Conservation (phyloP, 2,329 filamentous ascomycete species). For the Zasmidium citrigriseum region DNA sequence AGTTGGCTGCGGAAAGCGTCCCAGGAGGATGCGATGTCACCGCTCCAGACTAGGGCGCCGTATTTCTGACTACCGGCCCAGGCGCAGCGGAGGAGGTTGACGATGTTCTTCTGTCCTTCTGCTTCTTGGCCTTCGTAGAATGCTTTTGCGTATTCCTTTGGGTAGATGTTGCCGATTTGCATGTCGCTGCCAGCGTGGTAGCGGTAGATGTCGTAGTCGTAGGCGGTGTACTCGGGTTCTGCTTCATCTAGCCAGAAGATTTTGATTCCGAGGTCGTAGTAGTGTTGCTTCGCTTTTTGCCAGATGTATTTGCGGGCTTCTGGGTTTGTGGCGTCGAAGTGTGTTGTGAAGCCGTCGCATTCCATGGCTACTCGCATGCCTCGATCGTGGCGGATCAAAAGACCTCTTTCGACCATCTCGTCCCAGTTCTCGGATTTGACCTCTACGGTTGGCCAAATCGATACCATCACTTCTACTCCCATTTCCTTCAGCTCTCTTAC, state of each 20-base stretch:
- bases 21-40: conserved; percentile 68
- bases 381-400: conserved; percentile 62
- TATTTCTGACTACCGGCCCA: conserved; percentile 64
- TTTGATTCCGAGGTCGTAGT: conserved; percentile 62
- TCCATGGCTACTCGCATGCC: conserved; percentile 57
- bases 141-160: conserved; percentile 57
- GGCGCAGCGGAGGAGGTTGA: conserved; percentile 60
- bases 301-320: conserved; percentile 61
- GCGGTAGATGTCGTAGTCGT: conserved; percentile 68
- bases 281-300: conserved; percentile 60
- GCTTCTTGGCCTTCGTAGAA: conserved; percentile 61
- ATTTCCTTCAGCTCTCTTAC: conserved; percentile 60
- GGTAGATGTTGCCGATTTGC: conserved; percentile 62
- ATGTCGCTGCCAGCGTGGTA: conserved; percentile 59
- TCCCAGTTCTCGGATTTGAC: conserved; percentile 59
- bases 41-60: conserved; percentile 67
- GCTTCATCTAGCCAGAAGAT: conserved; percentile 71
- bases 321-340: conserved; percentile 67
- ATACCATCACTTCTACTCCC: conserved; percentile 67
- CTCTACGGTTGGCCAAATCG: conserved; percentile 69
- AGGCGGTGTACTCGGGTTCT: conserved; percentile 65
- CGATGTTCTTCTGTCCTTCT: conserved; percentile 57
- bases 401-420: conserved; percentile 63
- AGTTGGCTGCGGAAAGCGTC: conserved; percentile 60
- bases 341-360: conserved; percentile 59